Conservation (phyloP, 352 stramenopile genomes). For the Phytophthora constricta region DNA sequence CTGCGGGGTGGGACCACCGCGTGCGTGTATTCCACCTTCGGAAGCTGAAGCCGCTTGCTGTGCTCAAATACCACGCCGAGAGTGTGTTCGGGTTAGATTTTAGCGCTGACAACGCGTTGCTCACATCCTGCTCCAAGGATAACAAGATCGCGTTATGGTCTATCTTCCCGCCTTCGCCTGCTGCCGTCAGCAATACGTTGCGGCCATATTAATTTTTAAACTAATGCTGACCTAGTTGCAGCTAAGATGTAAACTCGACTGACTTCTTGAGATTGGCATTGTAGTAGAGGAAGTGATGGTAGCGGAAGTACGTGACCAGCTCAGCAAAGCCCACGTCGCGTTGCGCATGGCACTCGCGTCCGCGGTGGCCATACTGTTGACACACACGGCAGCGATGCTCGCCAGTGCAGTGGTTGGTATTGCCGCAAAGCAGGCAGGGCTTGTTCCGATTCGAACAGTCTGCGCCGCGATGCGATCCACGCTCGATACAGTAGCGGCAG, state of each 20-base stretch:
- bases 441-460: constrained; percentile 79
- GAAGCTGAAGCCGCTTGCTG: constrained; percentile 78
- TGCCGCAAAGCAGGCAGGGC: constrained; percentile 73
- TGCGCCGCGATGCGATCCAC: constrained; percentile 73
- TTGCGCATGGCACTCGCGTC: constrained; percentile 83
- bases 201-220: constrained; percentile 47
- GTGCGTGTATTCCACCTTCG: constrained; percentile 76
- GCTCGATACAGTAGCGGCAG: constrained; percentile 84
- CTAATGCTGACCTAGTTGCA: no score
- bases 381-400: constrained; percentile 86
- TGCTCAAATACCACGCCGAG: constrained; percentile 83
- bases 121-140: constrained; percentile 83
- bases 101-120: constrained; percentile 58
- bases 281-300: constrained; percentile 90
- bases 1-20: constrained; percentile 79
- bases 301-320: constrained; percentile 86
- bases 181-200: constrained; percentile 31
- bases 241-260: constrained; percentile 80
- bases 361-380: constrained; percentile 83
- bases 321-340: constrained; percentile 82
- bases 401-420: constrained; percentile 78
- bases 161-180: constrained; percentile 58
- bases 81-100: constrained; percentile 81
- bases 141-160: constrained; percentile 81
- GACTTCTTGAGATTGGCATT: constrained; percentile 89